Conservation (phyloP, 2,329 filamentous ascomycete species). For the Chaetomium strumarium region DNA sequence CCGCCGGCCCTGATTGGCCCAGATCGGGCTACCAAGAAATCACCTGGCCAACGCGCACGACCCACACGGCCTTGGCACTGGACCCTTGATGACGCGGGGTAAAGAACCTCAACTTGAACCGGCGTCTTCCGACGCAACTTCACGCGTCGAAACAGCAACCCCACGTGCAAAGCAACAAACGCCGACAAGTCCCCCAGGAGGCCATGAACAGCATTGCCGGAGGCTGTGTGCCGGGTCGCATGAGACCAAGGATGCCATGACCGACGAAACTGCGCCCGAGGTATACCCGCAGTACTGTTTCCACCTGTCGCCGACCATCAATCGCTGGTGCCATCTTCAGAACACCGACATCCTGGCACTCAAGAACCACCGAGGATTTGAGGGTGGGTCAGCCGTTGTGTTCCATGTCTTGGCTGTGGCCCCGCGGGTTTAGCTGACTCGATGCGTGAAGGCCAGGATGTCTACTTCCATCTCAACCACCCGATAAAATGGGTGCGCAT, state of each 20-base stretch:
- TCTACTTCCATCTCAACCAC: conserved; percentile 66
- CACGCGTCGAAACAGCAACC: not conserved
- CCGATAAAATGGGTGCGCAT: conserved; percentile 71
- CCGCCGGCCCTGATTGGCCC: not conserved
- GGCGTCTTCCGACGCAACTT: not conserved
- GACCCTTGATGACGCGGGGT: not conserved
- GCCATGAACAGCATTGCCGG: conserved; percentile 3
- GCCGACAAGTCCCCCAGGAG: not conserved
- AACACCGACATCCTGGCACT: conserved; percentile 46
- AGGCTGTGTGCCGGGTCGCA: conserved; percentile 7
- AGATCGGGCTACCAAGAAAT: not conserved
- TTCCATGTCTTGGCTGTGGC: not conserved
- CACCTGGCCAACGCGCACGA: conserved; percentile 15
- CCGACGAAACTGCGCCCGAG: conserved; percentile 17
- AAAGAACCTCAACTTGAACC: not conserved
- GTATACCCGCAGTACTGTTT: conserved; percentile 61
- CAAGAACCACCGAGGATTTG: conserved; percentile 43
- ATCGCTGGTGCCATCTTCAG: conserved; percentile 53
- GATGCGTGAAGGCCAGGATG: conserved; percentile 40
- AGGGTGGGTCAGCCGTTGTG: conserved; percentile 37
- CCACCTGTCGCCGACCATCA: conserved; percentile 54
- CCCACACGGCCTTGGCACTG: conserved; percentile 6
- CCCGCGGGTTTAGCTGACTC: not conserved
- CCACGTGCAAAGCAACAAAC: not conserved
- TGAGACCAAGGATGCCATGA: conserved; percentile 23